Evolutionary conservation across 306 rosid genomes (phyloP).

Genomic region (Cajanus cajan): DNA sequence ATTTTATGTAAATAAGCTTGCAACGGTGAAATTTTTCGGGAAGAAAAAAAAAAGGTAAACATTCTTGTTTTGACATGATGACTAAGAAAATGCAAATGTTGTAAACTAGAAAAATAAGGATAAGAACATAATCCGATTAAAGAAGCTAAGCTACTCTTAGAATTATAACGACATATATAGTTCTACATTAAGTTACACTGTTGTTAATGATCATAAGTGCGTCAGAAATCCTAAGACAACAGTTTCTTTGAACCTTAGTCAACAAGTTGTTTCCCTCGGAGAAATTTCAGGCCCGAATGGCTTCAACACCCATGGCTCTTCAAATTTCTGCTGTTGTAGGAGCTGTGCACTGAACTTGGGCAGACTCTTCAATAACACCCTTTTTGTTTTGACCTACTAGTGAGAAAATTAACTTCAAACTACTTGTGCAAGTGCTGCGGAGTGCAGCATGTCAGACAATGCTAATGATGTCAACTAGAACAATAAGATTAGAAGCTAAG

Average conservation of each 20-base stretch:
- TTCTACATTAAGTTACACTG: background rate
- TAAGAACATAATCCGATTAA: background rate
- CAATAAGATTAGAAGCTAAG: conserved; percentile 22
- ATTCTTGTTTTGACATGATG: background rate
- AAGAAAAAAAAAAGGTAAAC: background rate
- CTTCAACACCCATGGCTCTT: conserved; percentile 76
- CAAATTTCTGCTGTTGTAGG: conserved; percentile 65
- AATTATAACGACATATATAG: background rate
- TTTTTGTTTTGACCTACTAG: background rate
- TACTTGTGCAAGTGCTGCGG: background rate
- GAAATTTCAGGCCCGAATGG: conserved; percentile 89
- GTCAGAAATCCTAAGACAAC: conserved; percentile 25
- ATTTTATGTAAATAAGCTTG: background rate
- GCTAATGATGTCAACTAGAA: background rate
- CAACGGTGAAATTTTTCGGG: background rate
- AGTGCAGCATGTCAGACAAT: background rate
- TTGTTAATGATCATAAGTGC: background rate
- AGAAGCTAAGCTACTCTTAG: background rate
- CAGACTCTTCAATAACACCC: conserved; percentile 59
- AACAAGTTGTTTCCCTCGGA: conserved; percentile 94
- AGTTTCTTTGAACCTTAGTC: conserved; percentile 71
- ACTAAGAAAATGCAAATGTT: background rate
- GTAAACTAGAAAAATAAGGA: background rate
- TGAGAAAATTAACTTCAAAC: background rate
- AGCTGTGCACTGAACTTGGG: conserved; percentile 84